Base-by-base conservation (phyloP, 768 basidiomycete species). In the Suillus cothurnatus region DNA sequence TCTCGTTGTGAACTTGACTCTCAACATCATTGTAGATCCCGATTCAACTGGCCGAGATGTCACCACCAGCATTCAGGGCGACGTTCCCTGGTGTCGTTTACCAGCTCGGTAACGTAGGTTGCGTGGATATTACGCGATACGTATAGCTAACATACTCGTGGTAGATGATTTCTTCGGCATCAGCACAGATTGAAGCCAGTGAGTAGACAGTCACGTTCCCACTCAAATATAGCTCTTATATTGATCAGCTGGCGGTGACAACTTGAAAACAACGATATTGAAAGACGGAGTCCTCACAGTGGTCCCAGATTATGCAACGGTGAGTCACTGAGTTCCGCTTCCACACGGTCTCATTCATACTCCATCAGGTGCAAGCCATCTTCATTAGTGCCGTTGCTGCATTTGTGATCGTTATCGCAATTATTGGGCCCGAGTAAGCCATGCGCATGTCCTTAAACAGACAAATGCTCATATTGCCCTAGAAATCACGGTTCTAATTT, bases 71-170 rank as follows among this genome's bases (percentile, higher is more conserved):
- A 0, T 96, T 95, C 83, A 84, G 95, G 64, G 92, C 93, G 4
- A 91, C 91, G 1, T 95, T 94, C 82, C 91, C 91, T 45, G 94
- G 94, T 65, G 86, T 93, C 0, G 86, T 90, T 2, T 95, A 95
- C 77, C 94, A 94, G 70, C 70, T 94, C 34, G 92, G 94, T 45
- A 94, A 92, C 75, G 83, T 75, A 17, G 41, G 76, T 70, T 6
- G 31, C 39, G 36, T 28, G 62, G 31, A 31, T 19, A 26, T 66
- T 9, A 60, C 26, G 1, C 11, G 19, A 59, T 26, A 21, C 11
- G 6, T 32, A 0, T 63, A 32, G 63, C 34, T 43, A 58, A n/a
- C 6, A 38, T 45, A 36, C 39, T 17, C 63, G 32, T 11, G 66
- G 21, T 63, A 86, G 78, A 87, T 87, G 85, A 83, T 92, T 15